phyloP scores from a whole-genome alignment of 2,329 filamentous ascomycete genomes.

The Esteya vermicola region DNA sequence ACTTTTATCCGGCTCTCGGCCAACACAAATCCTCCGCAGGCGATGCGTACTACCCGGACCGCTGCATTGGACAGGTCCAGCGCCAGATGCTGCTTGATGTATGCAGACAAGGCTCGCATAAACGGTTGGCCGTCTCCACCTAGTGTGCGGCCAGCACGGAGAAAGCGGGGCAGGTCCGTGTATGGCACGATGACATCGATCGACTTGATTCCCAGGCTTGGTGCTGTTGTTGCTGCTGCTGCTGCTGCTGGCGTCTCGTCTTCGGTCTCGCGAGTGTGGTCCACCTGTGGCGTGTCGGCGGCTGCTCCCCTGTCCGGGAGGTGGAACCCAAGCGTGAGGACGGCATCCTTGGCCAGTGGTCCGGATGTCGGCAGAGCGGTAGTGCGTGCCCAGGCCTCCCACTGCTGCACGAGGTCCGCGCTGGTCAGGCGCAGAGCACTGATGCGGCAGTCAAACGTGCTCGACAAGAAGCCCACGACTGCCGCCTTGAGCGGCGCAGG shows the following conservation, averaged over 20 bases:
- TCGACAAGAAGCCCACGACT: slow-evolving; percentile 35
- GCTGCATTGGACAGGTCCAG: slow-evolving; percentile 40
- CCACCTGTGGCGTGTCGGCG: neutral
- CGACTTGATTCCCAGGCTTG: slow-evolving; percentile 23
- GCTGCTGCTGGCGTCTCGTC: neutral
- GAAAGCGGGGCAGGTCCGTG: slow-evolving; percentile 31
- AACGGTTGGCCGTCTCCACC: slow-evolving; percentile 23
- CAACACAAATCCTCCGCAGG: slow-evolving; percentile 40
- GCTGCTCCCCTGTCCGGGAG: neutral
- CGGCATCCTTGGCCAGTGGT: slow-evolving; percentile 27
- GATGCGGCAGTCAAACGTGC: slow-evolving; percentile 42
- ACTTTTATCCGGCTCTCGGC: slow-evolving; percentile 38
- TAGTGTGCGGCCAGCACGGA: slow-evolving; percentile 22
- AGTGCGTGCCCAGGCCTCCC: slow-evolving; percentile 35
- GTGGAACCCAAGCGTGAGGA: slow-evolving; percentile 37
- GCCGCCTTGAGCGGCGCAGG: slow-evolving; percentile 34
- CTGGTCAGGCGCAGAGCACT: slow-evolving; percentile 34
- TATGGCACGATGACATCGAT: slow-evolving; percentile 38
- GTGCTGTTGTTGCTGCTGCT: no score
- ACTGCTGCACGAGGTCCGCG: slow-evolving; percentile 30
- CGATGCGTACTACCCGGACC: slow-evolving; percentile 37
- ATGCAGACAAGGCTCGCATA: slow-evolving; percentile 32
- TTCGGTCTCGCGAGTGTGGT: neutral
- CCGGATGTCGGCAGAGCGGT: slow-evolving; percentile 21
- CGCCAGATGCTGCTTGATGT: slow-evolving; percentile 37